phyloP scores from a whole-genome alignment of 202 grass and related monocot genomes.

The Eragrostis tef region DNA sequence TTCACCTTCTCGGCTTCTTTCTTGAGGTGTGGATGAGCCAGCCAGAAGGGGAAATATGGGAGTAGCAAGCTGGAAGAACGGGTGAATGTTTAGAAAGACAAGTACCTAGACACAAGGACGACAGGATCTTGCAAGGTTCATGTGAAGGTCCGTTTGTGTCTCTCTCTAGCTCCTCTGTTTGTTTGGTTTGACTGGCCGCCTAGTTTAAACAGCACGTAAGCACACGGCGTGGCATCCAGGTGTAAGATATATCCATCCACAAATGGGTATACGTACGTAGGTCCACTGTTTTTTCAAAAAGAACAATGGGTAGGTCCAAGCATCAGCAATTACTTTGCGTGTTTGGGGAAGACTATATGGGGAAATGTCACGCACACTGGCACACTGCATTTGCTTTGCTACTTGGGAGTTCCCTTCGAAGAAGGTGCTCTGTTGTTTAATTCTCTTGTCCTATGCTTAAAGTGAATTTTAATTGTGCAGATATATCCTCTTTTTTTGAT shows the following conservation, averaged over 20 bases:
- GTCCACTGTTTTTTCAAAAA: too few species aligned
- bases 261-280: background rate
- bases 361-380: background rate
- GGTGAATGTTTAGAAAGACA: background rate
- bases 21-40: background rate
- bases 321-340: background rate
- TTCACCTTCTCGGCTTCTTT: background rate
- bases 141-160: background rate
- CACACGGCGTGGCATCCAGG: constrained; percentile 17
- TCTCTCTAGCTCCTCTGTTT: background rate
- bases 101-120: background rate
- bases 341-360: background rate
- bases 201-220: background rate
- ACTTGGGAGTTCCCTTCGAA: background rate
- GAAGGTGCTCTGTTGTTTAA: background rate
- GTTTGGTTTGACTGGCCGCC: background rate
- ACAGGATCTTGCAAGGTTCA: background rate
- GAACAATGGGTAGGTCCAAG: background rate
- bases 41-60: background rate
- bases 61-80: background rate
- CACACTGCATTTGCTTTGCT: background rate
- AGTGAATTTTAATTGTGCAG: too few species aligned
- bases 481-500: background rate
- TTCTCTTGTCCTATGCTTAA: background rate
- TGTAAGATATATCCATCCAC: constrained; percentile 27